These are phyloP conservation scores for Epichloe amarillans DNA, from an alignment of 2,329 filamentous ascomycete species.

Conservation along the genomic window DNA sequence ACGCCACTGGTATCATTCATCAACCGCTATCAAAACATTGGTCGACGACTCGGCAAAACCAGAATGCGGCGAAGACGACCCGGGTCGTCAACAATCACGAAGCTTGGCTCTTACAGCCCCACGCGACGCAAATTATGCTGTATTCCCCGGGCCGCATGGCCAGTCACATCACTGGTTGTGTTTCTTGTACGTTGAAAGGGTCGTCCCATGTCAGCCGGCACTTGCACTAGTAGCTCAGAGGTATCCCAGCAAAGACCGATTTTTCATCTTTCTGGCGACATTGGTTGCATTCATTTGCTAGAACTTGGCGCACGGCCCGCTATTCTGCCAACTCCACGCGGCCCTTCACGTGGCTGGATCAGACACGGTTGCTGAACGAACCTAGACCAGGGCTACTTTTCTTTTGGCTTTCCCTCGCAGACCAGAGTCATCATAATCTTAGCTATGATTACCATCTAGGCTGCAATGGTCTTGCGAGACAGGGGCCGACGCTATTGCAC, in stretches of 20 bases:
- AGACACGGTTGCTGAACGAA: constrained; percentile 6
- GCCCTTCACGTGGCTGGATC: constrained; percentile 3
- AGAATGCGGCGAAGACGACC: background rate
- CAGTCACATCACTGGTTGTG: background rate
- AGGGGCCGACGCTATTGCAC: background rate
- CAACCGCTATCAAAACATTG: background rate
- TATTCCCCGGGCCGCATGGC: background rate
- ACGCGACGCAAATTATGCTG: background rate
- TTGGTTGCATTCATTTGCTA: background rate
- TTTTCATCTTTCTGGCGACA: background rate
- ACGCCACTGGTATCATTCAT: background rate
- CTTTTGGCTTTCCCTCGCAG: background rate
- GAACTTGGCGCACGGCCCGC: constrained; percentile 1
- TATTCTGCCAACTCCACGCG: background rate
- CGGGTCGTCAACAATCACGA: background rate
- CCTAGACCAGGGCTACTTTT: background rate
- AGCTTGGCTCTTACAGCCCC: background rate
- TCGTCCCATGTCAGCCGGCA: background rate
- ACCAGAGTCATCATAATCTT: background rate
- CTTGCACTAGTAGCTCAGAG: constrained; percentile 4
- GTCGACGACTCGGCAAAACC: background rate
- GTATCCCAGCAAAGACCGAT: background rate
- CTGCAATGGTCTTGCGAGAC: background rate
- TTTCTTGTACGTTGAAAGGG: too few relatives aligned
- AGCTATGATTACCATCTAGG: background rate